Base-by-base conservation (phyloP, 225 moss, liverwort and hornwort genomes). In the Pseudisothecium myosuroides region DNA sequence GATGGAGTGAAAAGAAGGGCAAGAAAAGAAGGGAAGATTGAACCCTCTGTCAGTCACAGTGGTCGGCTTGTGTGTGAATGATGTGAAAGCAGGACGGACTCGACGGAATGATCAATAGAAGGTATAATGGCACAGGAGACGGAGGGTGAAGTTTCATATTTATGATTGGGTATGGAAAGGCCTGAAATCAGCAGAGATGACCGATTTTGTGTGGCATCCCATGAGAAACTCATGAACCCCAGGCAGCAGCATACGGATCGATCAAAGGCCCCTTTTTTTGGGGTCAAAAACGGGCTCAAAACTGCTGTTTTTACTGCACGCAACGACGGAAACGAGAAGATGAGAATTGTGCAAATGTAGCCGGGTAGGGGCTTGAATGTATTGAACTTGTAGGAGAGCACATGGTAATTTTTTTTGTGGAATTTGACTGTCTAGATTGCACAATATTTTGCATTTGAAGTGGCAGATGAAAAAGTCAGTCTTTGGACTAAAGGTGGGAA, bases 401-500 rank as follows among this genome's bases (percentile, higher is more conserved):
- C 0, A 7, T 26, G 55, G 9, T 26, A 24, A 37, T 16, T 16
- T 0, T 0, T 37, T 55, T 17, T 1, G 7, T 36, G 14, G 8
- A n/a, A 23, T 79, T 56, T n/a, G 37, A 11, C 5, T 11, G 26
- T 24, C 11, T 6, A 23, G 36, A 52, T 34, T 76, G 22, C 6
- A 22, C 0, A 0, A 14, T 55, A 55, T 55, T 55, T 54, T 54
- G 36, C 37, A 77, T 52, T 54, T 54, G 54, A 54, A 23, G 45
- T 34, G 8, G n/a, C n/a, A n/a, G 7, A 52, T 20, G 52, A 22
- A 50, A 32, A 31, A 13, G 5, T 49, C n/a, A n/a, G n/a, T 50
- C 7, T 50, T 47, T 5, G 27, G 10, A 27, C 0, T 0, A 0
- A 13, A 28, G 31, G 0, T 52, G 23, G 4, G 36, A 55, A 24